Percentiles rank a stretch among this genome's conserved stretches.
These are phyloP conservation scores for Tubosaeta brunneosetosa DNA, from an alignment of 768 basidiomycete genomes.

Conservation along the genomic window DNA sequence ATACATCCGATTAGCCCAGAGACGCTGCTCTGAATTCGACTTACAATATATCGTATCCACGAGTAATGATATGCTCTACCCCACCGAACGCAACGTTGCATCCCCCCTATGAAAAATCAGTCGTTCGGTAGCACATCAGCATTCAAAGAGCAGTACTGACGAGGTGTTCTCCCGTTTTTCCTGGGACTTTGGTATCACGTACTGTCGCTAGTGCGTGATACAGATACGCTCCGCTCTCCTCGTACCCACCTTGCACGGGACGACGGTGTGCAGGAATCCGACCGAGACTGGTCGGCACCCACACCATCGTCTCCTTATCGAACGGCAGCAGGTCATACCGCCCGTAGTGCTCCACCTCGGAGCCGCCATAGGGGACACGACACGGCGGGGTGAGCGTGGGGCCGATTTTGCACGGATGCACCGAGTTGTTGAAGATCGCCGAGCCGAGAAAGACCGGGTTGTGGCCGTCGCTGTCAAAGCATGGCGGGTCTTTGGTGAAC, in stretches of 20 bases:
- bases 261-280: slow-evolving; percentile 51
- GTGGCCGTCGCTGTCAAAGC: slow-evolving; percentile 50
- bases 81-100: slow-evolving; percentile 39
- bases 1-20: not conserved
- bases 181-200: slow-evolving; percentile 56
- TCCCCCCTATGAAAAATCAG: slow-evolving; percentile 30
- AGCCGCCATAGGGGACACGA: slow-evolving; percentile 60
- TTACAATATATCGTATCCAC: slow-evolving; percentile 43
- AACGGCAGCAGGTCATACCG: slow-evolving; percentile 76
- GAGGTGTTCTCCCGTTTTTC: slow-evolving; percentile 68
- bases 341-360: slow-evolving; percentile 56
- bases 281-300: slow-evolving; percentile 59
- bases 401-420: slow-evolving; percentile 82
- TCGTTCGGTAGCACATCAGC: not conserved
- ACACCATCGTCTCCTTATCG: slow-evolving; percentile 65
- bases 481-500: slow-evolving; percentile 48
- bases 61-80: slow-evolving; percentile 34
- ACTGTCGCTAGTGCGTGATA: slow-evolving; percentile 62
- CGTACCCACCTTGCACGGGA: slow-evolving; percentile 72
- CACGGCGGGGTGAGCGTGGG: slow-evolving; percentile 49
- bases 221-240: slow-evolving; percentile 59
- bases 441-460: slow-evolving; percentile 70
- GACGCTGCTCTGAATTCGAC: slow-evolving; percentile 7
- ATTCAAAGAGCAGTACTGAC: slow-evolving; percentile 33
- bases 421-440: slow-evolving; percentile 58